These are phyloP conservation scores for Boletellus ananiceps DNA, from an alignment of 768 basidiomycete species.

Conservation along the genomic window DNA sequence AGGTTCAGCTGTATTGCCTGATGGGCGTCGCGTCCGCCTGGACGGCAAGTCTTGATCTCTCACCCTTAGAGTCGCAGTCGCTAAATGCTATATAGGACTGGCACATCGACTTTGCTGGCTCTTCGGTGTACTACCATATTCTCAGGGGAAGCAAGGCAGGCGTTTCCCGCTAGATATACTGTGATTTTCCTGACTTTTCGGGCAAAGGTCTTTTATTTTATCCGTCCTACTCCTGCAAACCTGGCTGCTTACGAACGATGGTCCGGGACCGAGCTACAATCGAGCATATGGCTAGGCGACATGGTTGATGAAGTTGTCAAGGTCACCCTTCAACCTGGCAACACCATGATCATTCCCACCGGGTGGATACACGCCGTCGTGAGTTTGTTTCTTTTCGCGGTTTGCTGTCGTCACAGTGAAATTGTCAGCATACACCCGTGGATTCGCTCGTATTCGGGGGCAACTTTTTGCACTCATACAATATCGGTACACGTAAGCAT, in stretches of 20 bases:
- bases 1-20: constrained; percentile 93
- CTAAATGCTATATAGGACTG: constrained; percentile 61
- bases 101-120: constrained; percentile 98
- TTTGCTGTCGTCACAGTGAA: constrained; percentile 1
- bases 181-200: not conserved
- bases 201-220: constrained; percentile 89
- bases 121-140: constrained; percentile 97
- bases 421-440: constrained; percentile 72
- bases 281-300: constrained; percentile 87
- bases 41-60: constrained; percentile 61
- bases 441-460: constrained; percentile 97
- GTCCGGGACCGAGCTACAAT: constrained; percentile 90
- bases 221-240: constrained; percentile 82
- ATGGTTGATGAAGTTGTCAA: constrained; percentile 88
- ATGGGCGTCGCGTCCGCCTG: constrained; percentile 94
- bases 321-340: constrained; percentile 69
- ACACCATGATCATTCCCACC: constrained; percentile 92
- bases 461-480: constrained; percentile 94
- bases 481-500: constrained; percentile 75
- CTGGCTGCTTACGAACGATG: constrained; percentile 88
- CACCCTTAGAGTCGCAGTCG: not conserved
- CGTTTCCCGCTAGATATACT: not conserved
- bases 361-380: constrained; percentile 99
- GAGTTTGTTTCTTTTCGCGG: constrained; percentile 27
- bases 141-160: constrained; percentile 77